Evolutionary conservation across 805 yeast species (phyloP).

Genomic region (Kodamaea jinghongensis): DNA sequence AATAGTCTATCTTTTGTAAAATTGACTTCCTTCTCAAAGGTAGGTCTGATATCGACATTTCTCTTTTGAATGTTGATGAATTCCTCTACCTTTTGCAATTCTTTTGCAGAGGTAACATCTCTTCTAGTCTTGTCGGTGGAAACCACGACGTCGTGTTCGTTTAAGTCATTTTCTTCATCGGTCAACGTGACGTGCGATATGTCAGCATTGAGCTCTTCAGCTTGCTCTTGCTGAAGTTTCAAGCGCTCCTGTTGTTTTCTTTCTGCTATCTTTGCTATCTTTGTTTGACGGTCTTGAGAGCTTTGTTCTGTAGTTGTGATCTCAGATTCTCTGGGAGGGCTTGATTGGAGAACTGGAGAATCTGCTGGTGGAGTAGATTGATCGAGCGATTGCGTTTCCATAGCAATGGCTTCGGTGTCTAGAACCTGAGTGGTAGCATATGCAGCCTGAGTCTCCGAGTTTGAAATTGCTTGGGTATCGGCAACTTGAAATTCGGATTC

Average conservation of each 20-base stretch:
- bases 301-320: too few relatives aligned
- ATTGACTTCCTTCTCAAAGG: slow-evolving; percentile 21
- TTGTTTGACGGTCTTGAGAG: slow-evolving; percentile 4
- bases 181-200: slow-evolving; percentile 31
- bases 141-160: slow-evolving; percentile 22
- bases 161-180: slow-evolving; percentile 39
- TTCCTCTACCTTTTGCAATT: slow-evolving; percentile 30
- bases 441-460: background rate
- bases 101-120: slow-evolving; percentile 20
- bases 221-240: slow-evolving; percentile 15
- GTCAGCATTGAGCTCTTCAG: slow-evolving; percentile 29
- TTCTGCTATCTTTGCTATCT: slow-evolving; percentile 10
- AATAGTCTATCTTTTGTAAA: slow-evolving; percentile 33
- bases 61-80: slow-evolving; percentile 35
- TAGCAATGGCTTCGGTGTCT: slow-evolving; percentile 8
- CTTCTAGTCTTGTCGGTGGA: slow-evolving; percentile 15
- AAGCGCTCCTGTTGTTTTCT: slow-evolving; percentile 13
- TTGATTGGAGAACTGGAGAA: background rate
- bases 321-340: too few relatives aligned
- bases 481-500: slow-evolving; percentile 13
- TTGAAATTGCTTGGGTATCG: background rate
- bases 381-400: slow-evolving; percentile 3
- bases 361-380: background rate
- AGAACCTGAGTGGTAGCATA: background rate
- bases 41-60: slow-evolving; percentile 29